Base-by-base conservation (phyloP, 352 stramenopile species). In the Bremia lactucae region DNA sequence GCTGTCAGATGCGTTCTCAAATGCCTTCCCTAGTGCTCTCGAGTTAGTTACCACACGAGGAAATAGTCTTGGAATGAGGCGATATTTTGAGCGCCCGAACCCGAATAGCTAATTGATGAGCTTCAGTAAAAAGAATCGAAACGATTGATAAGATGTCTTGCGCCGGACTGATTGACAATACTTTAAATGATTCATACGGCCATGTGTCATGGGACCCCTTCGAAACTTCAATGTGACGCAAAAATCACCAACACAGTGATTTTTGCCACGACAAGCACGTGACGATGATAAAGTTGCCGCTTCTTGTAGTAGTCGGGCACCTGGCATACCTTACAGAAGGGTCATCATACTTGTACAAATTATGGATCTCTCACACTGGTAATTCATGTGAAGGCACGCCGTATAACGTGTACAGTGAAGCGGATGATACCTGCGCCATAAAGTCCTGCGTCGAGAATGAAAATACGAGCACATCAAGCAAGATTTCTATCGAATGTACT, bases 351-450 rank as follows among this genome's bases (percentile, higher is more conserved):
- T 48, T 60, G 29, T 52, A 49, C 42, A 46, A 19, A 6, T 14
- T 62, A 19, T 62, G 48, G 41, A 25, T 58, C 24, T 58, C 37
- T 42, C 58, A 58, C 23, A 16, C 28, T 5, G 53, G 53, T 2
- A 58, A 18, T 2, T 16, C 11, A 4, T 62, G 53, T 6, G 22
- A 47, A 6, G 53, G 53, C 10, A 62, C 53, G 4, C 48, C 53
- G 2, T 62, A 58, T 33, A 54, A 36, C 41, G 37, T 20, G n/a
- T 49, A 62, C 28, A 31, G 16, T 6, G 36, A 48, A 42, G 23
- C 19, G 6, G 25, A 57, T 29, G 2, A 2, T 7, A 42, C 20
- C 21, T 62, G 52, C 24, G 33, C 13, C 10, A 35, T 42, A 10
- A 2, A 45, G 1, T 22, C 9, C 10, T 61, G 52, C 21, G 4